Evolutionary conservation across 2,329 filamentous ascomycete genomes (phyloP).

Genomic region (Mycogone perniciosa): DNA sequence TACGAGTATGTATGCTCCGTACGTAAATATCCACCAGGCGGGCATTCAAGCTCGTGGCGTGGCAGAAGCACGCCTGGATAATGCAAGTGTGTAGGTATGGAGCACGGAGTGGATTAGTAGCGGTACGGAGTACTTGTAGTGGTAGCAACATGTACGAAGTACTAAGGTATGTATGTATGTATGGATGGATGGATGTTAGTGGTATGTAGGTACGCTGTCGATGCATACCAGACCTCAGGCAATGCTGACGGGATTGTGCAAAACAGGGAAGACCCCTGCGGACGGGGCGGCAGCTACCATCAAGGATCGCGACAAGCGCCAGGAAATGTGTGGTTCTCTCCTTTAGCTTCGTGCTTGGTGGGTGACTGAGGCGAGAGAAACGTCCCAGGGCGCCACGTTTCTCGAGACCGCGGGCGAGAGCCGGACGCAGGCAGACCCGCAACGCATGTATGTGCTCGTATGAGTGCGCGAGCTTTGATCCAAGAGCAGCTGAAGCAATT

Average conservation of each 20-base stretch:
- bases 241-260: not conserved
- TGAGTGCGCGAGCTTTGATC: not conserved
- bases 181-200: too few species aligned
- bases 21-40: not conserved
- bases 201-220: not conserved
- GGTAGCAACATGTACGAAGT: too few species aligned
- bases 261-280: not conserved
- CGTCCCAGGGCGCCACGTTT: conserved; percentile 8
- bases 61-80: not conserved
- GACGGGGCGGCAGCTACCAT: conserved; percentile 7
- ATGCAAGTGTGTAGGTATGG: not conserved
- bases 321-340: conserved; percentile 11
- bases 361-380: conserved; percentile 1
- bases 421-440: not conserved
- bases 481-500: not conserved
- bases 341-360: conserved; percentile 1
- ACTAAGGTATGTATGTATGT: too few species aligned
- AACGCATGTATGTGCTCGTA: not conserved
- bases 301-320: conserved; percentile 14
- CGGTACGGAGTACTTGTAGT: too few species aligned
- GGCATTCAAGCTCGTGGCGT: not conserved
- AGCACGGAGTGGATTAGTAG: too few species aligned
- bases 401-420: conserved; percentile 2
- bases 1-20: too few species aligned
- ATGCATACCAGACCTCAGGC: not conserved